Evolutionary conservation across 441 rosid species (phyloP).

Genomic region (Brassica hybrid): DNA sequence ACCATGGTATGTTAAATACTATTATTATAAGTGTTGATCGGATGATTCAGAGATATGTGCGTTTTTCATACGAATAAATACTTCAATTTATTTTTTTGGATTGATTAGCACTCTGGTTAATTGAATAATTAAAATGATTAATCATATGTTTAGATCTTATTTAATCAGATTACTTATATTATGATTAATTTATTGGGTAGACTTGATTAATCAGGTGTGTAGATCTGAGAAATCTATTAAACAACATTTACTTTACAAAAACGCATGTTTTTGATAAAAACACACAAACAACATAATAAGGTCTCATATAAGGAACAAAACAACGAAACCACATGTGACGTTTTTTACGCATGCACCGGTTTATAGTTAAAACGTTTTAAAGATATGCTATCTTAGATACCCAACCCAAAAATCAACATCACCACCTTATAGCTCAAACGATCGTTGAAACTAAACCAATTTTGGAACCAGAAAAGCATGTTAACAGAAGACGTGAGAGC

Average conservation of each 20-base stretch:
- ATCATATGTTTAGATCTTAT: neutral
- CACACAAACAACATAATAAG: neutral
- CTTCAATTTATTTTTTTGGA: neutral
- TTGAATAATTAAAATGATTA: neutral
- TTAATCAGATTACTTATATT: neutral
- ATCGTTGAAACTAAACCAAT: neutral
- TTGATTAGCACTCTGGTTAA: neutral
- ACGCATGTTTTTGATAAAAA: constrained; percentile 7
- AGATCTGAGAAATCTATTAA: constrained; percentile 17
- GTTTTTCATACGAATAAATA: neutral
- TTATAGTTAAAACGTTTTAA: constrained; percentile 21
- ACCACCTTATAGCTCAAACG: constrained; percentile 1
- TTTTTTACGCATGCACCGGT: constrained; percentile 22
- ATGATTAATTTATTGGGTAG: neutral
- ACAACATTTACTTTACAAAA: neutral
- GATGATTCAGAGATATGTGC: neutral
- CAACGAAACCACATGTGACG: constrained; percentile 16
- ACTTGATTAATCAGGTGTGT: constrained; percentile 5
- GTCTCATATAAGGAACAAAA: neutral
- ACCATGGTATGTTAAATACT: neutral
- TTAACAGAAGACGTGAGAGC: neutral
- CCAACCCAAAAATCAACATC: no score
- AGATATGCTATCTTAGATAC: constrained; percentile 7
- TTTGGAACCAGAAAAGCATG: neutral
- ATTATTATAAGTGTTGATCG: neutral